Evolutionary conservation across 208 protist genomes (phyloP).

Genomic region (Crithidia expoeki): DNA sequence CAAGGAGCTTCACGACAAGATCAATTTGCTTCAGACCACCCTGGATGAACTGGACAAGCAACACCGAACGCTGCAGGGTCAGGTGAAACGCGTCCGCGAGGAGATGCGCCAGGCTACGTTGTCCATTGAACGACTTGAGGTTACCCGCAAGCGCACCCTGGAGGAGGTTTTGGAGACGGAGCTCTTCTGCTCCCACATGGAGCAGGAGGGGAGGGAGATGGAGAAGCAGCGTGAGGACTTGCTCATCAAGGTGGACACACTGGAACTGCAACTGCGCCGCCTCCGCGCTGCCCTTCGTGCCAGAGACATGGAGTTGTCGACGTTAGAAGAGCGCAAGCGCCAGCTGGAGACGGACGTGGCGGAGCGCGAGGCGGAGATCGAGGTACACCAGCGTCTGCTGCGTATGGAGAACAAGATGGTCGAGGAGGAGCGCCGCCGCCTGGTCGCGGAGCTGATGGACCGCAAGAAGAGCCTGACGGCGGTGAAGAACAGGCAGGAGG

Average conservation of each 20-base stretch:
- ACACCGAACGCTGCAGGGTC: constrained; percentile 74
- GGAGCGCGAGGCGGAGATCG: constrained; percentile 85
- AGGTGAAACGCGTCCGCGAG: constrained; percentile 91
- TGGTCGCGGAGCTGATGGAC: constrained; percentile 78
- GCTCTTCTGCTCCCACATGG: constrained; percentile 79
- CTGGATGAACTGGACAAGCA: constrained; percentile 85
- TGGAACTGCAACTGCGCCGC: constrained; percentile 88
- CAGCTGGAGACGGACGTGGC: constrained; percentile 68
- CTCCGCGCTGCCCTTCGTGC: constrained; percentile 55
- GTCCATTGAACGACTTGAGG: constrained; percentile 57
- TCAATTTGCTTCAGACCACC: constrained; percentile 80
- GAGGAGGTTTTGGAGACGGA: constrained; percentile 83
- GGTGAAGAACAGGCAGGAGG: constrained; percentile 77
- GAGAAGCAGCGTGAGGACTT: constrained; percentile 74
- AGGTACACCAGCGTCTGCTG: constrained; percentile 83
- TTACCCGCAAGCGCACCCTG: constrained; percentile 47
- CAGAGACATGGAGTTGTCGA: constrained; percentile 64
- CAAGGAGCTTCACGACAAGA: constrained; percentile 82
- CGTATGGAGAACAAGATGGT: constrained; percentile 74
- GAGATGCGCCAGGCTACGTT: constrained; percentile 75
- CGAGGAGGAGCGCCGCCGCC: constrained; percentile 80
- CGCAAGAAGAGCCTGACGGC: constrained; percentile 60
- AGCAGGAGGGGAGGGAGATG: constrained; percentile 53
- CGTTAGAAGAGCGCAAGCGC: constrained; percentile 75
- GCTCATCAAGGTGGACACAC: constrained; percentile 83